These are phyloP conservation scores for Raddia distichophylla DNA, from an alignment of 176 grass and related monocot genomes.

Conservation along the genomic window DNA sequence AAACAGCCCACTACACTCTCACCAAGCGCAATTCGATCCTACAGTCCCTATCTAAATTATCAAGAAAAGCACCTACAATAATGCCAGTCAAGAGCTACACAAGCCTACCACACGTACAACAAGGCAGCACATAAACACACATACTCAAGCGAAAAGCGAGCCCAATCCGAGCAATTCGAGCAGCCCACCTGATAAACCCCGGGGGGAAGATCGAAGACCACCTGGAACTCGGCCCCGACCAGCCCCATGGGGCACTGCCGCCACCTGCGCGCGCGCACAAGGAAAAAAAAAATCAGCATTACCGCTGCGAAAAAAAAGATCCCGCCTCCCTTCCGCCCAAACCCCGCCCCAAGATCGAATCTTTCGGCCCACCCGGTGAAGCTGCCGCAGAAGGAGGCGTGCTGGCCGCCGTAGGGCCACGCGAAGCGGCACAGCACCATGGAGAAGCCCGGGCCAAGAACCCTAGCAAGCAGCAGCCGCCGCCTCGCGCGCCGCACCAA, in stretches of 20 bases:
- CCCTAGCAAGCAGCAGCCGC: conserved; percentile 37
- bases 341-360: conserved; percentile 5
- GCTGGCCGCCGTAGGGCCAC: conserved; percentile 57
- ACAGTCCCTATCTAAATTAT: background rate
- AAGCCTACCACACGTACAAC: background rate
- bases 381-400: conserved; percentile 56
- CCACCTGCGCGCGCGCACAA: conserved; percentile 41
- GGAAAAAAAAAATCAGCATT: conserved; percentile 37
- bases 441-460: conserved; percentile 37
- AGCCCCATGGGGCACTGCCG: conserved; percentile 49
- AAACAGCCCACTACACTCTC: background rate
- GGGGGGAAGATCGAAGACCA: conserved; percentile 58
- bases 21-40: conserved; percentile 6
- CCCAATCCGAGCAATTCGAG: conserved; percentile 13
- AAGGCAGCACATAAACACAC: background rate
- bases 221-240: conserved; percentile 55
- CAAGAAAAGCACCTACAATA: conserved; percentile 12
- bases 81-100: background rate
- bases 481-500: background rate
- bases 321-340: background rate
- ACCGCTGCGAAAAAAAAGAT: background rate
- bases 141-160: background rate
- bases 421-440: conserved; percentile 61
- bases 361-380: conserved; percentile 52
- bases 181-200: conserved; percentile 60